Conservation (phyloP, 495 filamentous ascomycete genomes). For the Penicillium turbatum region DNA sequence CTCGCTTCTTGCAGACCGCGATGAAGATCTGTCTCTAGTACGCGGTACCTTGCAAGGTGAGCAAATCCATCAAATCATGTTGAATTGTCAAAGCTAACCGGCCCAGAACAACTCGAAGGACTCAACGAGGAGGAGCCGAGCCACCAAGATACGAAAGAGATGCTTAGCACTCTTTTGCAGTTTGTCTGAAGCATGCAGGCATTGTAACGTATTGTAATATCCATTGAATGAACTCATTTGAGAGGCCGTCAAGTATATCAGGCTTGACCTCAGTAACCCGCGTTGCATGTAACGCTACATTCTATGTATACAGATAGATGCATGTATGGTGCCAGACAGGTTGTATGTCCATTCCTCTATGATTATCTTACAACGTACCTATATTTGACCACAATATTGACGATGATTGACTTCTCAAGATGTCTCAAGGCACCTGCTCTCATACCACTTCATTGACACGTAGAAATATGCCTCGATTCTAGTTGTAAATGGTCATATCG, state of each 20-base stretch:
- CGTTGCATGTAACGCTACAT: no score
- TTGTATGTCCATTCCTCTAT: no score
- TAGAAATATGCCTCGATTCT: no score
- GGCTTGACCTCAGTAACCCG: no score
- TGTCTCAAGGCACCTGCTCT: no score
- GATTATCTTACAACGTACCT: no score
- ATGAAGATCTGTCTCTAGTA: constrained; percentile 59
- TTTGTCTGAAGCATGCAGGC: constrained; percentile 40
- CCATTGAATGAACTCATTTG: neutral
- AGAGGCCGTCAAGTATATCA: neutral
- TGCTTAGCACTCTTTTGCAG: constrained; percentile 63
- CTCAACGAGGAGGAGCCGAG: constrained; percentile 53
- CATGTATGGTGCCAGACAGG: no score
- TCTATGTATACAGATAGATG: no score
- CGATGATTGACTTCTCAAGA: no score
- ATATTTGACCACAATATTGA: no score
- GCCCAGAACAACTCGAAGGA: constrained; percentile 58
- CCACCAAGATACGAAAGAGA: constrained; percentile 59
- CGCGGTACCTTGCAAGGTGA: constrained; percentile 61
- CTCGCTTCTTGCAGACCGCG: constrained; percentile 59
- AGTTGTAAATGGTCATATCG: no score
- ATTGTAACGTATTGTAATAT: constrained; percentile 8
- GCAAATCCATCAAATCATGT: constrained; percentile 23
- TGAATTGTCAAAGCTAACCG: constrained; percentile 15
- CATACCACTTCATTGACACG: no score